Percentiles rank a stretch among this genome's conserved stretches.
Conservation (phyloP, 768 basidiomycete species). For the Tulasnella sp. region DNA sequence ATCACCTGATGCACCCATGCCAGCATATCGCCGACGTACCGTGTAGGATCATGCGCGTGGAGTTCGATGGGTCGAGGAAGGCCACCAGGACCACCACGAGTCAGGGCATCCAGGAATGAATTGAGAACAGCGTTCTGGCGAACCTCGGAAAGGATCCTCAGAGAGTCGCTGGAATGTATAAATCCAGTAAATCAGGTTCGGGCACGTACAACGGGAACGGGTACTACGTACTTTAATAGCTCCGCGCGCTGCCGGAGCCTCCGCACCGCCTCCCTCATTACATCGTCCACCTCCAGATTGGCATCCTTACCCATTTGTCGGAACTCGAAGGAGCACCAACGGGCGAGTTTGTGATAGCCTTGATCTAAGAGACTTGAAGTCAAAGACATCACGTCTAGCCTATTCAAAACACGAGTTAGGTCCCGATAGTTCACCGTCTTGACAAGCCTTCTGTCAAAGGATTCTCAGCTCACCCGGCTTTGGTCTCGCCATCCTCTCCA, state of each 20-base stretch:
- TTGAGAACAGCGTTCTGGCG: conserved; percentile 70
- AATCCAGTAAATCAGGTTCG: too few relatives aligned
- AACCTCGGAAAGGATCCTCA: conserved; percentile 64
- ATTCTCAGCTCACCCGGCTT: conserved; percentile 48
- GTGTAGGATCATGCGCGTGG: conserved; percentile 93
- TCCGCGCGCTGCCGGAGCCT: conserved; percentile 70
- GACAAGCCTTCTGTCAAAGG: too few relatives aligned
- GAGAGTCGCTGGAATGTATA: conserved; percentile 47
- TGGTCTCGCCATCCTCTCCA: conserved; percentile 68
- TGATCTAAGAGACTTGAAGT: conserved; percentile 77
- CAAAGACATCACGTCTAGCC: conserved; percentile 78
- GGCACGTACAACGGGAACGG: too few relatives aligned
- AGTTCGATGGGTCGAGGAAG: conserved; percentile 89
- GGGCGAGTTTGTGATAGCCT: conserved; percentile 78
- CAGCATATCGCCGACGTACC: conserved; percentile 97
- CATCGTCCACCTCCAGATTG: conserved; percentile 53
- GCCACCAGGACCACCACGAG: conserved; percentile 74
- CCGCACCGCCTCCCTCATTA: conserved; percentile 59
- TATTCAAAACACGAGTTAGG: conserved; percentile 24
- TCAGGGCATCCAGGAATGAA: conserved; percentile 79
- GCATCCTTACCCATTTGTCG: conserved; percentile 63
- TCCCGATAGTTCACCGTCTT: background rate
- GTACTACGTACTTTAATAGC: conserved; percentile 48
- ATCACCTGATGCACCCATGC: conserved; percentile 97
- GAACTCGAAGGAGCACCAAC: conserved; percentile 80